Percentiles rank a stretch among this genome's conserved stretches.
Conservation (phyloP, 2,329 filamentous ascomycete species). For the Aspergillus pseudonomiae region DNA sequence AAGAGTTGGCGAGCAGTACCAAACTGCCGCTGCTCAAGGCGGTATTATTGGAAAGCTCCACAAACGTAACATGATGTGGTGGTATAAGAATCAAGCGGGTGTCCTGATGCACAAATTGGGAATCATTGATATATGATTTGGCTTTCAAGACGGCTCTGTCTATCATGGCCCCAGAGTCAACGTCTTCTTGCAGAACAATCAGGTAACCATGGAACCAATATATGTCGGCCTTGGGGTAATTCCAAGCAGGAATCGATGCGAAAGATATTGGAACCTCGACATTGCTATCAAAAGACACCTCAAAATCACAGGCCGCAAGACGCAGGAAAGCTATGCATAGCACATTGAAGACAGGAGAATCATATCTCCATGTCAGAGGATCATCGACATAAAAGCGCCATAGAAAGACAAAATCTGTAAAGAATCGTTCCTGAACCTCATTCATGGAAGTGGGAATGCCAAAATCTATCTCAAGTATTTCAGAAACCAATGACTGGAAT, state of each 20-base stretch:
- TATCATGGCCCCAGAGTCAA: slow-evolving; percentile 16
- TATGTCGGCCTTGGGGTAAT: slow-evolving; percentile 10
- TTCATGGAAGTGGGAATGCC: slow-evolving; percentile 27
- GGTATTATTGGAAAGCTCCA: slow-evolving; percentile 20
- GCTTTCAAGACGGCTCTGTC: slow-evolving; percentile 13
- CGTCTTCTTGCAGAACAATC: slow-evolving; percentile 19
- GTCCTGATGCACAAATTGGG: not conserved
- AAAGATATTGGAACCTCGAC: slow-evolving; percentile 21
- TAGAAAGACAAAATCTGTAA: slow-evolving; percentile 26
- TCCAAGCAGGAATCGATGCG: slow-evolving; percentile 11
- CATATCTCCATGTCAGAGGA: slow-evolving; percentile 24
- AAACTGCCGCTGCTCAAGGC: slow-evolving; percentile 15
- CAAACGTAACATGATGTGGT: slow-evolving; percentile 24
- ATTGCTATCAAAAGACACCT: slow-evolving; percentile 18
- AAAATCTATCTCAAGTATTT: slow-evolving; percentile 20
- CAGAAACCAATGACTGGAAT: not conserved
- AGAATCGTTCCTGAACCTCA: slow-evolving; percentile 30
- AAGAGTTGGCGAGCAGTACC: slow-evolving; percentile 21
- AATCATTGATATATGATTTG: slow-evolving; percentile 11
- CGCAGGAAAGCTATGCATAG: slow-evolving; percentile 24
- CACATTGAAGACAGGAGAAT: slow-evolving; percentile 21
- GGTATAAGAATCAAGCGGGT: slow-evolving; percentile 25
- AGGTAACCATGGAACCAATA: slow-evolving; percentile 27
- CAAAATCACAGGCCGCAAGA: slow-evolving; percentile 28
- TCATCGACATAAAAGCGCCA: slow-evolving; percentile 31